A percentile compares a stretch with the other conserved stretches of the same genome.
Conservation (phyloP, 2,329 filamentous ascomycete species). For the Fusarium sp. region DNA sequence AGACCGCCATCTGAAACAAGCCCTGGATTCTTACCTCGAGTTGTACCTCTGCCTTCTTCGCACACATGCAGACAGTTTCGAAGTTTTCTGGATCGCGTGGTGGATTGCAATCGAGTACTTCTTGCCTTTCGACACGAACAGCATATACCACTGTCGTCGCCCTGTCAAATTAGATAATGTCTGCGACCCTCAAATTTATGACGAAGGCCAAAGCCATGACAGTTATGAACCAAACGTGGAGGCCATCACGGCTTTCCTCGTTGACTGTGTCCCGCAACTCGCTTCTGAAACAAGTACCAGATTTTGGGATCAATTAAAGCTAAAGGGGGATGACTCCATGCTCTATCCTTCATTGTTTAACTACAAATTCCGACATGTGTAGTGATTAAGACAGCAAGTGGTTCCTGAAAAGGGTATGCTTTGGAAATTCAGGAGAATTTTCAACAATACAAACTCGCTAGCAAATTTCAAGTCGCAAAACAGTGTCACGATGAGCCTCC, state of each 20-base stretch:
- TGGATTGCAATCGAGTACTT: not conserved
- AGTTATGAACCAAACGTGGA: not conserved
- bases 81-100: not conserved
- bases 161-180: not conserved
- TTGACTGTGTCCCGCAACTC: not conserved
- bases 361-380: too few relatives aligned
- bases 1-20: not conserved
- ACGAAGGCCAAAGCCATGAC: not conserved
- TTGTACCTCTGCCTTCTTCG: not conserved
- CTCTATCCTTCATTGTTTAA: too few relatives aligned
- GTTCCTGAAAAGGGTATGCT: too few relatives aligned
- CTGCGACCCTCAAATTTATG: not conserved
- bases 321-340: too few relatives aligned
- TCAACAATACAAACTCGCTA: too few relatives aligned
- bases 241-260: not conserved
- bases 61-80: not conserved
- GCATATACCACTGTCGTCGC: not conserved
- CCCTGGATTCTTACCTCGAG: not conserved
- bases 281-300: not conserved
- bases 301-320: not conserved
- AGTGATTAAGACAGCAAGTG: not conserved
- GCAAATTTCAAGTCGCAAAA: too few relatives aligned
- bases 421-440: too few relatives aligned
- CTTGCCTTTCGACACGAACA: not conserved
- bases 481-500: too few relatives aligned